Percentiles rank a stretch among this genome's conserved stretches.
Evolutionary conservation across 352 stramenopile genomes (phyloP).

Genomic region (Paralagenidium karlingii): DNA sequence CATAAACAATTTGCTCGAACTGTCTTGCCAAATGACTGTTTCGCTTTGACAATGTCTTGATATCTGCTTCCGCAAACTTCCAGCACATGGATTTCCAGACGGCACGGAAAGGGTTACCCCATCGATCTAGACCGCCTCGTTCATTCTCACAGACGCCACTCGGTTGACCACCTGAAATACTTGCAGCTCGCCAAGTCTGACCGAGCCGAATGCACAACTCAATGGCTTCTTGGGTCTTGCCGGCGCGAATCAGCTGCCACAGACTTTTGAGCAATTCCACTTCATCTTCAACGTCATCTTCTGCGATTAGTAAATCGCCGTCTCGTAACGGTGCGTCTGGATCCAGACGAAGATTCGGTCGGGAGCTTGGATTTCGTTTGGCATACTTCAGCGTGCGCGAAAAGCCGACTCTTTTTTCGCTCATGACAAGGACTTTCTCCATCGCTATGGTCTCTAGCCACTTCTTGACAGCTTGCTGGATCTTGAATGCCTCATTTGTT

Average conservation of each 20-base stretch:
- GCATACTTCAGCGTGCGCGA: constrained; percentile 33
- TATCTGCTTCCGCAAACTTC: constrained; percentile 46
- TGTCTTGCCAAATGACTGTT: constrained; percentile 46
- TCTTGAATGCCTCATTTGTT: constrained; percentile 46
- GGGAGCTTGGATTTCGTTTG: neutral
- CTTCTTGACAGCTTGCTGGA: constrained; percentile 53
- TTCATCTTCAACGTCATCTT: constrained; percentile 75
- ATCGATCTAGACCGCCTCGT: constrained; percentile 34
- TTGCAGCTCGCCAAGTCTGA: constrained; percentile 69
- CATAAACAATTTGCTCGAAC: constrained; percentile 75
- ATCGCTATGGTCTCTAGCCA: constrained; percentile 77
- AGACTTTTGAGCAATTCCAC: constrained; percentile 57
- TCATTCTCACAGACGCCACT: constrained; percentile 49
- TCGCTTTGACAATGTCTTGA: constrained; percentile 37
- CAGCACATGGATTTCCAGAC: constrained; percentile 82
- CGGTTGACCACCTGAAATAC: constrained; percentile 43
- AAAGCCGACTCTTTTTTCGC: constrained; percentile 32
- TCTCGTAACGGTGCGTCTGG: constrained; percentile 53
- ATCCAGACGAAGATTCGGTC: constrained; percentile 41
- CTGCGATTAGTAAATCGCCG: constrained; percentile 42
- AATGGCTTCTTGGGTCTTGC: constrained; percentile 44
- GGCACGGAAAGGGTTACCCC: constrained; percentile 70
- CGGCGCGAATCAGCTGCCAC: constrained; percentile 62
- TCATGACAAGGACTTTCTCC: constrained; percentile 45
- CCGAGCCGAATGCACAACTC: constrained; percentile 61